A percentile compares a stretch with the other conserved stretches of the same genome.
Evolutionary conservation across 2,329 filamentous ascomycete species (phyloP).

Genomic region (Sclerotinia nivalis): DNA sequence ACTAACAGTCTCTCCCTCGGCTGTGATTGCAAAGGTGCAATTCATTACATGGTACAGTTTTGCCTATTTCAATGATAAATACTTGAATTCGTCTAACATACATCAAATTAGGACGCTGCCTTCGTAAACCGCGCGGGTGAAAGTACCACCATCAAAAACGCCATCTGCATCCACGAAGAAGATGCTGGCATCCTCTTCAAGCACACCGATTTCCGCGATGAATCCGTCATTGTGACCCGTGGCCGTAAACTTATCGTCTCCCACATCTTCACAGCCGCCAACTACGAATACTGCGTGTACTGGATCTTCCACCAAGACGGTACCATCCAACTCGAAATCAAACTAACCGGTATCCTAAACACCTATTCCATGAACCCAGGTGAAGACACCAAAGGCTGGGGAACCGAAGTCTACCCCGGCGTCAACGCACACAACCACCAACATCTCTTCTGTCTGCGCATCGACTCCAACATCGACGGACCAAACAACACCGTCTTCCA

Average conservation of each 20-base stretch:
- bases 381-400: constrained; percentile 84
- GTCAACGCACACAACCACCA: constrained; percentile 97
- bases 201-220: constrained; percentile 89
- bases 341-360: constrained; percentile 89
- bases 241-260: constrained; percentile 84
- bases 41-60: constrained; percentile 72
- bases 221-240: constrained; percentile 81
- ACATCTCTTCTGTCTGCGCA: constrained; percentile 87
- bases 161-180: constrained; percentile 94
- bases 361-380: constrained; percentile 80
- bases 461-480: constrained; percentile 86
- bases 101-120: constrained; percentile 55
- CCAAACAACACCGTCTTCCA: constrained; percentile 82
- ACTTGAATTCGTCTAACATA: background rate
- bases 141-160: constrained; percentile 84
- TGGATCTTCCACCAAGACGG: constrained; percentile 94
- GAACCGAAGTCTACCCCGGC: constrained; percentile 84
- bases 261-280: constrained; percentile 92
- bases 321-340: constrained; percentile 87
- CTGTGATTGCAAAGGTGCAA: constrained; percentile 85
- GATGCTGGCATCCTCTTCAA: constrained; percentile 92
- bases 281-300: constrained; percentile 89
- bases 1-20: constrained; percentile 75
- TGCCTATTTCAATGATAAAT: background rate
- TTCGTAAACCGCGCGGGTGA: constrained; percentile 78